Base-by-base conservation (phyloP, 2,329 filamentous ascomycete species). In the Acephala macrosclerotiorum region DNA sequence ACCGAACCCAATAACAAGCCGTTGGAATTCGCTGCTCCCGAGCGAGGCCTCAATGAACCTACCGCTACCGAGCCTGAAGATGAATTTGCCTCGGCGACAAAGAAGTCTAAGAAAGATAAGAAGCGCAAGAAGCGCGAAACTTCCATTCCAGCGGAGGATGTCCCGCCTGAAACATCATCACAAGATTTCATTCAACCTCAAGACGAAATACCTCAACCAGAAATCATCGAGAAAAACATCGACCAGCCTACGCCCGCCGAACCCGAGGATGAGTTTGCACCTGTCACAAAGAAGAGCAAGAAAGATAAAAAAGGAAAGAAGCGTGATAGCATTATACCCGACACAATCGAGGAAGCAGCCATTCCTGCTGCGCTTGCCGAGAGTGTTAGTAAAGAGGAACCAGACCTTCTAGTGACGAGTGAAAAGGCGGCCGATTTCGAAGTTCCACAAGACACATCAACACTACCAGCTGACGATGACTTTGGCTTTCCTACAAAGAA, bases 31-130 rank as follows among this genome's bases (percentile, higher is more conserved):
- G 20, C 45, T 66, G 69, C 40, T 71, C 11, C n/a, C 2, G 45
- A 49, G 5, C 25, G 12, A 25, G n/a, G 20, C 45, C 45, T 25
- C n/a, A 14, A 49, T 12, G 66, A 68, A 33, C 58, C 66, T 36
- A 18, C 22, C 4, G n/a, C 22, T 40, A 62, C 60, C 20, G 63
- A 69, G n/a, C 62, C 66, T 14, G 66, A 68, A 33, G 66, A 70
- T 29, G 70, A 72, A 40, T 71, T 70, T 36, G 49, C 68, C 16
- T 49, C 60, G 18, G 16, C 55, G 33, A 53, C 57, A 12, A 70
- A 68, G 61, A 71, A 69, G 47, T 68, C 69, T 26, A 66, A 72
- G 64, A 71, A 72, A 45, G 68, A 71, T 33, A 71, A 72, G 49
- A 72, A 72, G 61, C 60, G 51, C 61, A 69, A 66, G 62, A 66